phyloP scores from a whole-genome alignment of 208 protist genomes.

The Leishmania amazonensis region DNA sequence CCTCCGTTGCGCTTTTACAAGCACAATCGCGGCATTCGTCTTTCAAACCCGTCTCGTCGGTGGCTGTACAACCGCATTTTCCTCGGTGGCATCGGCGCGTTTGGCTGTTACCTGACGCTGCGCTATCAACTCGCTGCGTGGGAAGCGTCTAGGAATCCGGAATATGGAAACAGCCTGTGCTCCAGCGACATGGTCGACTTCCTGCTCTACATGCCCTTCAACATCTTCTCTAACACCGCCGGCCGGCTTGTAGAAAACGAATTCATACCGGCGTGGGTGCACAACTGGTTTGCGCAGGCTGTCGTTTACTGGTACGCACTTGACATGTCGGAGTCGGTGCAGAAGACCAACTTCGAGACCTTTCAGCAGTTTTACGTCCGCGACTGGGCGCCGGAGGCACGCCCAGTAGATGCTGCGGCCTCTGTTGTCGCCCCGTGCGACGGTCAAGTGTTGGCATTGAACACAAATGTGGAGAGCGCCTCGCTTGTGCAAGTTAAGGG shows the following conservation, averaged over 20 bases:
- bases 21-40: slow-evolving; percentile 34
- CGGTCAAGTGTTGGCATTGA: slow-evolving; percentile 61
- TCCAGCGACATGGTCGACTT: slow-evolving; percentile 63
- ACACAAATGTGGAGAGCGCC: slow-evolving; percentile 34
- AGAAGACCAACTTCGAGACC: slow-evolving; percentile 43
- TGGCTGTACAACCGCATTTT: slow-evolving; percentile 80
- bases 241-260: slow-evolving; percentile 50
- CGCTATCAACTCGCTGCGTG: slow-evolving; percentile 62
- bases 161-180: slow-evolving; percentile 56
- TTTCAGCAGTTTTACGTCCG: slow-evolving; percentile 87
- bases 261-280: slow-evolving; percentile 44
- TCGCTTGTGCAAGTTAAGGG: slow-evolving; percentile 85
- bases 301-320: slow-evolving; percentile 65
- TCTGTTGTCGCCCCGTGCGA: slow-evolving; percentile 71
- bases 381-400: slow-evolving; percentile 47
- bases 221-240: slow-evolving; percentile 51
- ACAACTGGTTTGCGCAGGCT: slow-evolving; percentile 43
- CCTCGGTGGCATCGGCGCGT: slow-evolving; percentile 30
- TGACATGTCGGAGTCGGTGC: slow-evolving; percentile 43
- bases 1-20: slow-evolving; percentile 52
- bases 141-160: slow-evolving; percentile 42
- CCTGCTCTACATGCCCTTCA: slow-evolving; percentile 69
- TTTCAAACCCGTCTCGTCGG: slow-evolving; percentile 69
- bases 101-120: slow-evolving; percentile 37
- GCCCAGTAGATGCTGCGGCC: slow-evolving; percentile 34